phyloP scores from a whole-genome alignment of 108 stramenopile species.

The Poteriospumella lacustris region DNA sequence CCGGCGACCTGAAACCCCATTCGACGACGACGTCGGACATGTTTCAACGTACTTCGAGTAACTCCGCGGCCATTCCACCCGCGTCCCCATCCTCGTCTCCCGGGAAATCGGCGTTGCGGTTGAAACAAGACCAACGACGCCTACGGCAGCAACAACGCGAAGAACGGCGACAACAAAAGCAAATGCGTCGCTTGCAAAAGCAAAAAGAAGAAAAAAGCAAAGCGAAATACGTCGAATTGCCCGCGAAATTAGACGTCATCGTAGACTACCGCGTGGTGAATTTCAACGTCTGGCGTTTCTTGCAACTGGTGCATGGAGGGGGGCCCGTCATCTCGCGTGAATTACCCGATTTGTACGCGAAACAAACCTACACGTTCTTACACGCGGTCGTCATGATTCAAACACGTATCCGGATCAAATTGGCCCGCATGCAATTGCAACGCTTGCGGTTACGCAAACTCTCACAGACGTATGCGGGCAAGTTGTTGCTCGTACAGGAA shows the following conservation, averaged over 20 bases:
- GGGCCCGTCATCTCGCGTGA: conserved; percentile 41
- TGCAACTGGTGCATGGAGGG: conserved; percentile 38
- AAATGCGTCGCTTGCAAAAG: neutral
- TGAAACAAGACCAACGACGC: neutral
- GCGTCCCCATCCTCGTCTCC: too few species aligned
- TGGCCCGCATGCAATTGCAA: conserved; percentile 18
- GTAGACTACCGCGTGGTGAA: conserved; percentile 45
- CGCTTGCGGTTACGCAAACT: conserved; percentile 22
- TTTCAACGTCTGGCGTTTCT: conserved; percentile 44
- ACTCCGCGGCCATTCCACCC: too few species aligned
- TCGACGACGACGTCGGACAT: too few species aligned
- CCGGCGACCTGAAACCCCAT: too few species aligned
- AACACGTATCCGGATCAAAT: conserved; percentile 13
- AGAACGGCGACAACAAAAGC: neutral
- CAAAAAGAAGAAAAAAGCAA: neutral
- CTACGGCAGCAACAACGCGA: neutral
- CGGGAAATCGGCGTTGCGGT: too few species aligned
- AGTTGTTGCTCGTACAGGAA: conserved; percentile 23
- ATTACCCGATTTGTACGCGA: conserved; percentile 34
- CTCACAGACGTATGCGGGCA: neutral
- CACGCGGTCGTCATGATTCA: conserved; percentile 33
- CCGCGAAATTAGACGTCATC: neutral
- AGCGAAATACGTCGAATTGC: neutral
- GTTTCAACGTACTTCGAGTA: too few species aligned
- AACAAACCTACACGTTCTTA: conserved; percentile 29